Evolutionary conservation across 2,329 filamentous ascomycete species (phyloP).

Genomic region (Lizonia empirigonia): DNA sequence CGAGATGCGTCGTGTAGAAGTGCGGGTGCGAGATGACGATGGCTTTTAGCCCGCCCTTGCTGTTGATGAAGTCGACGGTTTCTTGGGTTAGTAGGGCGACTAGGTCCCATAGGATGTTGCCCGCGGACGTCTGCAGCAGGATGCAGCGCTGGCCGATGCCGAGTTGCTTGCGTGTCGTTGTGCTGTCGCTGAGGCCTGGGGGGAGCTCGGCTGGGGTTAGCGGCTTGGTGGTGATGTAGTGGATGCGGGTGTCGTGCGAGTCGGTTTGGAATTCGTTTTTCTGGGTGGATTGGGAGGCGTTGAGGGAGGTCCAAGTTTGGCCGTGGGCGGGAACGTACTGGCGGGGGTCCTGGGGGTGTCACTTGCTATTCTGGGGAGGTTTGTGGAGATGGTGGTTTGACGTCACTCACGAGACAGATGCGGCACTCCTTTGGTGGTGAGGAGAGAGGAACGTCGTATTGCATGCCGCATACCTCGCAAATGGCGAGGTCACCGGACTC

Average conservation of each 20-base stretch:
- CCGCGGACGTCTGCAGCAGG: conserved; percentile 66
- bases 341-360: conserved; percentile 58
- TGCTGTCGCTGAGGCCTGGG: conserved; percentile 45
- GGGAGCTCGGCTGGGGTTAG: conserved; percentile 27
- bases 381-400: not conserved
- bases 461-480: conserved; percentile 73
- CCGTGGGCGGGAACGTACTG: conserved; percentile 70
- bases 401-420: conserved; percentile 70
- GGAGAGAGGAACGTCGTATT: conserved; percentile 63
- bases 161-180: conserved; percentile 54
- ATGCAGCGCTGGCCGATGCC: conserved; percentile 78
- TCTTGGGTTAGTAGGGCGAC: conserved; percentile 70
- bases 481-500: conserved; percentile 57
- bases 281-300: conserved; percentile 52
- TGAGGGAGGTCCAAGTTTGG: conserved; percentile 69
- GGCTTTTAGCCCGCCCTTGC: conserved; percentile 68
- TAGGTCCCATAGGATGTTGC: conserved; percentile 82
- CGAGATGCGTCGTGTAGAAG: conserved; percentile 77
- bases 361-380: conserved; percentile 6
- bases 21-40: conserved; percentile 82
- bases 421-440: conserved; percentile 62
- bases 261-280: conserved; percentile 62
- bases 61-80: conserved; percentile 64
- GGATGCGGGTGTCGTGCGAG: conserved; percentile 51
- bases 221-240: conserved; percentile 52